Evolutionary conservation across 306 rosid genomes (phyloP).

Genomic region (Sindora glabra): DNA sequence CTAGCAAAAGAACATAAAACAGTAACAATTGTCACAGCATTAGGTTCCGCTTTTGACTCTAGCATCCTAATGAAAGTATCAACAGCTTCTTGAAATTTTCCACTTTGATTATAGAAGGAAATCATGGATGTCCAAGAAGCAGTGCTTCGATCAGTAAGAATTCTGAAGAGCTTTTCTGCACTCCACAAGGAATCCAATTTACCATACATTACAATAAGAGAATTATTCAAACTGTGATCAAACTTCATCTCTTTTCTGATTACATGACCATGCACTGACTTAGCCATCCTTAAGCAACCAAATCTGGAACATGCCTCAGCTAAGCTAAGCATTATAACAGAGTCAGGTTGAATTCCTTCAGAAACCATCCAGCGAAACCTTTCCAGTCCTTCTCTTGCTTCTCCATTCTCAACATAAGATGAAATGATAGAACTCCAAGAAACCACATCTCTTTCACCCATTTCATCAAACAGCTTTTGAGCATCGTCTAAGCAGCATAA

Average conservation of each 20-base stretch:
- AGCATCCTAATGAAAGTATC: conserved; percentile 41
- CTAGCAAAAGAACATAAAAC: conserved; percentile 57
- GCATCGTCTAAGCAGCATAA: conserved; percentile 44
- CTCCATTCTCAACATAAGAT: conserved; percentile 57
- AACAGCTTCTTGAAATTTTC: conserved; percentile 40
- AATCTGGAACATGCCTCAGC: conserved; percentile 74
- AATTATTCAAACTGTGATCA: conserved; percentile 40
- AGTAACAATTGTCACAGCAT: conserved; percentile 53
- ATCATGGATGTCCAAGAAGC: conserved; percentile 75
- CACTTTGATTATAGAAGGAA: conserved; percentile 54
- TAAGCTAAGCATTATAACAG: conserved; percentile 45
- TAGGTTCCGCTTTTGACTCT: conserved; percentile 43
- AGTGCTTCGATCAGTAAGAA: too few relatives aligned
- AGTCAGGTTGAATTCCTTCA: conserved; percentile 52
- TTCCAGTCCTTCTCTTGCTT: conserved; percentile 45
- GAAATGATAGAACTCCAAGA: conserved; percentile 64
- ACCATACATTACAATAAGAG: conserved; percentile 61
- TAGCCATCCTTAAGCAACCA: conserved; percentile 42
- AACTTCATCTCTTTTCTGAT: conserved; percentile 36
- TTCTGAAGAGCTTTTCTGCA: conserved; percentile 41
- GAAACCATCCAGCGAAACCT: conserved; percentile 53
- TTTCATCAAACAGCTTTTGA: conserved; percentile 57
- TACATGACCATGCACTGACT: conserved; percentile 61
- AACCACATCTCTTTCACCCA: conserved; percentile 60
- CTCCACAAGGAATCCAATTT: conserved; percentile 49